Evolutionary conservation across 495 filamentous ascomycete genomes (phyloP).

Genomic region (Hypomontagnella submonticulosa): DNA sequence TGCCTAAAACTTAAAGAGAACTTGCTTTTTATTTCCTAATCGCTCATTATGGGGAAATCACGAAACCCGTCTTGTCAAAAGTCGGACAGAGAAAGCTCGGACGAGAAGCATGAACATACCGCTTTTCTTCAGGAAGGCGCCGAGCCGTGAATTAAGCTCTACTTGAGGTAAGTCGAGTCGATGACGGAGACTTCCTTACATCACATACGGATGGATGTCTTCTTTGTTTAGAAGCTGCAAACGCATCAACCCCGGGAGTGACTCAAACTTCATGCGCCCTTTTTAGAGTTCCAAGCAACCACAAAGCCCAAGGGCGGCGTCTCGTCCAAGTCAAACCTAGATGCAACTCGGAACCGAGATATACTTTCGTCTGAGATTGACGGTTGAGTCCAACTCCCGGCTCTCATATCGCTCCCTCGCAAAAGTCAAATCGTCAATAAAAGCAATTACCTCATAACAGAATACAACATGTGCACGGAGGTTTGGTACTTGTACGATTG

Average conservation of each 20-base stretch:
- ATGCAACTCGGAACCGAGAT: slow-evolving; percentile 3
- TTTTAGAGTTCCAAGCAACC: slow-evolving; percentile 8
- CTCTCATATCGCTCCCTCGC: not conserved
- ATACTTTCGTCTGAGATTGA: not conserved
- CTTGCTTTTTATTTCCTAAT: slow-evolving; percentile 6
- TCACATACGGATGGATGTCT: not conserved
- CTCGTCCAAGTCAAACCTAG: not conserved
- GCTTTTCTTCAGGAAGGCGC: not conserved
- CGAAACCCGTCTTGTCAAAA: not conserved
- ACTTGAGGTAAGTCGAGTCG: slow-evolving; percentile 19
- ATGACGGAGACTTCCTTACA: slow-evolving; percentile 8
- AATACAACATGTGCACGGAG: slow-evolving; percentile 22
- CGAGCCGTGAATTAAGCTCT: not conserved
- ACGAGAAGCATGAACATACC: not conserved
- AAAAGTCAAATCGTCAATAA: not conserved
- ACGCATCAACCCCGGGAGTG: not conserved
- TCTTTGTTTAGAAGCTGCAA: not conserved
- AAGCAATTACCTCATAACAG: not conserved
- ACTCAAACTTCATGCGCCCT: slow-evolving; percentile 4
- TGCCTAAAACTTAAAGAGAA: slow-evolving; percentile 2
- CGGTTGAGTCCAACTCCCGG: not conserved
- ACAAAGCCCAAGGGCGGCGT: not conserved
- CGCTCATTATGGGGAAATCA: not conserved
- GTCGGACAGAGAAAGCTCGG: not conserved
- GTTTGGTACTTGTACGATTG: slow-evolving; percentile 29